These are phyloP conservation scores for Aspergillus vadensis DNA, from an alignment of 2,329 filamentous ascomycete species.

Conservation along the genomic window DNA sequence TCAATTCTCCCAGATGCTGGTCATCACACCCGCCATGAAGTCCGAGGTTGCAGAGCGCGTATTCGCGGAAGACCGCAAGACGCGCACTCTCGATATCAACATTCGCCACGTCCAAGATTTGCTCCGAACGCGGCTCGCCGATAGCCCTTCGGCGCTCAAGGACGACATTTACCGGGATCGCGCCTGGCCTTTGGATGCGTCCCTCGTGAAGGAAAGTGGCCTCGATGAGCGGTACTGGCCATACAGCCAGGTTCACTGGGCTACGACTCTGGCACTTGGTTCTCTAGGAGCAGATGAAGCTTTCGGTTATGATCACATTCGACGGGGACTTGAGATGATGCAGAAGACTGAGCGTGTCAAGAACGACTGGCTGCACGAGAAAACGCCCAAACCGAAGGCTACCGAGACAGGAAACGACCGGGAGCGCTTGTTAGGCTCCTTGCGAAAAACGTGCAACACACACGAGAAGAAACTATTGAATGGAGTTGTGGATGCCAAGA, in stretches of 20 bases:
- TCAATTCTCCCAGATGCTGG: constrained; percentile 55
- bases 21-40: constrained; percentile 54
- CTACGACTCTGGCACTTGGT: constrained; percentile 58
- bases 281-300: constrained; percentile 45
- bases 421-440: constrained; percentile 49
- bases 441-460: constrained; percentile 64
- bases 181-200: constrained; percentile 35
- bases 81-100: constrained; percentile 59
- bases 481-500: constrained; percentile 78
- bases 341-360: constrained; percentile 45
- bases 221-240: constrained; percentile 59
- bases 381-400: constrained; percentile 33
- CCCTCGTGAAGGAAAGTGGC: constrained; percentile 37
- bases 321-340: constrained; percentile 39
- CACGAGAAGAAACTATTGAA: constrained; percentile 81
- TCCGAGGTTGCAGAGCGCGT: constrained; percentile 40
- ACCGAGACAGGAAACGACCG: constrained; percentile 37
- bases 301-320: constrained; percentile 43
- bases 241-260: constrained; percentile 62
- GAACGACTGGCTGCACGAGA: constrained; percentile 41
- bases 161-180: constrained; percentile 34
- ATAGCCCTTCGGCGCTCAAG: constrained; percentile 33
- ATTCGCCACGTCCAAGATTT: constrained; percentile 66
- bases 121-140: constrained; percentile 49
- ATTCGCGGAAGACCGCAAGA: constrained; percentile 53